These are phyloP conservation scores for Thelonectria olida DNA, from an alignment of 2,329 filamentous ascomycete genomes.

Conservation along the genomic window DNA sequence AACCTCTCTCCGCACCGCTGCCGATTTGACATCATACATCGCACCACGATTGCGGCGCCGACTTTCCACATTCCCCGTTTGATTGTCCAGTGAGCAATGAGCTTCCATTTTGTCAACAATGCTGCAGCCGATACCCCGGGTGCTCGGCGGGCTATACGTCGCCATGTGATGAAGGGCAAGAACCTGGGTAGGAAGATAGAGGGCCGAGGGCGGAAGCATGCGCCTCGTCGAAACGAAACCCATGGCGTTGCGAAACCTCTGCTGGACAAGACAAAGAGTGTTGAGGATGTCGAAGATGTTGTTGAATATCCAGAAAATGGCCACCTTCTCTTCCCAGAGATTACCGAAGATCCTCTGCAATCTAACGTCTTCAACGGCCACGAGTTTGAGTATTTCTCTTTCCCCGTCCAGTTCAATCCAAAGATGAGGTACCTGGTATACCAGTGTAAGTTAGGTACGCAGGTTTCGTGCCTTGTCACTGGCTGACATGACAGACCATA, in stretches of 20 bases:
- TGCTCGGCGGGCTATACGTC: constrained; percentile 28
- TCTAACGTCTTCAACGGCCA: constrained; percentile 23
- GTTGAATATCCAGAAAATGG: not conserved
- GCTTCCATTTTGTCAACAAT: constrained; percentile 32
- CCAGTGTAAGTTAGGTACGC: constrained; percentile 32
- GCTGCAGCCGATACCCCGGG: constrained; percentile 6
- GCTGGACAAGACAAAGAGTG: not conserved
- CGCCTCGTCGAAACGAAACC: not conserved
- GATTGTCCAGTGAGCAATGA: constrained; percentile 16
- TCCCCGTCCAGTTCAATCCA: constrained; percentile 31
- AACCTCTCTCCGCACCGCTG: not conserved
- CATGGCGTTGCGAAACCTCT: not conserved
- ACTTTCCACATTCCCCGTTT: not conserved
- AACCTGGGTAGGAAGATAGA: constrained; percentile 31
- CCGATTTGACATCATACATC: not conserved
- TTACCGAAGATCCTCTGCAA: constrained; percentile 5
- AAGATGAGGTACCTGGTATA: constrained; percentile 32
- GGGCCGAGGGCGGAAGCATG: constrained; percentile 31
- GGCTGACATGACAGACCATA: constrained; percentile 24
- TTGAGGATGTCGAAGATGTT: not conserved
- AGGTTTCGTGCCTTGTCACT: not conserved
- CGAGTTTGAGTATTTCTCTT: constrained; percentile 32
- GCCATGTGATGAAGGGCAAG: constrained; percentile 38
- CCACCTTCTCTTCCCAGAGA: constrained; percentile 27
- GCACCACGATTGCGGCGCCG: not conserved